Evolutionary conservation across 305 asterid genomes (phyloP).

Genomic region (Euphrasia arctica): DNA sequence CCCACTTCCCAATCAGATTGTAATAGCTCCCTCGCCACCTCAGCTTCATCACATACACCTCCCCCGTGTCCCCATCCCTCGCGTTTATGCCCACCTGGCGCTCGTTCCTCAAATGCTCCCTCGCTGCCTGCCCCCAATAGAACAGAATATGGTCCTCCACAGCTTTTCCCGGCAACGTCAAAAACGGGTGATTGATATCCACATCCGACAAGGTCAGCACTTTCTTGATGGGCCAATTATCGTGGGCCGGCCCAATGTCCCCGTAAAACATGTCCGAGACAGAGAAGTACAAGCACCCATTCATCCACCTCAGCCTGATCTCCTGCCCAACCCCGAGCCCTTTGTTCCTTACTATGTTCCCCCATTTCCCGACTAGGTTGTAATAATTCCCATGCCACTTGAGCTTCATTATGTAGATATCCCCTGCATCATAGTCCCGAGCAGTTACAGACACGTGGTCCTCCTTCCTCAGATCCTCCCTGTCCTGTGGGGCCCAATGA

Average conservation of each 20-base stretch:
- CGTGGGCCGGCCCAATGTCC: neutral
- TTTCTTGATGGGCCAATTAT: slow-evolving; percentile 52
- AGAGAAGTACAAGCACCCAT: neutral
- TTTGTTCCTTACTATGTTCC: neutral
- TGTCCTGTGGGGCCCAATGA: neutral
- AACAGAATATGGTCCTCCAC: slow-evolving; percentile 48
- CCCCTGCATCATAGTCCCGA: neutral
- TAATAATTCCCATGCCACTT: slow-evolving; percentile 4
- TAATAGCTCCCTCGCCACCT: slow-evolving; percentile 50
- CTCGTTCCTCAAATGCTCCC: slow-evolving; percentile 47
- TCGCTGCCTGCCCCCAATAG: slow-evolving; percentile 45
- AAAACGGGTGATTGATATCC: slow-evolving; percentile 53
- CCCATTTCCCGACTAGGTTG: slow-evolving; percentile 4
- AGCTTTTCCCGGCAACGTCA: slow-evolving; percentile 53
- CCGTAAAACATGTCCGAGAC: neutral
- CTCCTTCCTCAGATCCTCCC: neutral
- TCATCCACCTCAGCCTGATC: neutral
- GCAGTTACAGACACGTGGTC: neutral
- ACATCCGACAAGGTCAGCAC: slow-evolving; percentile 50
- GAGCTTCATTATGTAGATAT: neutral
- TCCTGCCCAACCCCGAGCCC: slow-evolving; percentile 9
- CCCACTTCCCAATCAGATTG: slow-evolving; percentile 51
- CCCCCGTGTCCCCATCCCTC: slow-evolving; percentile 49
- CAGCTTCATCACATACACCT: slow-evolving; percentile 46
- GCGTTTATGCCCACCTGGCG: slow-evolving; percentile 47